Percentiles rank a stretch among this genome's conserved stretches.
phyloP scores from a whole-genome alignment of 306 rosid genomes.

The Cicer chorassanicum region DNA sequence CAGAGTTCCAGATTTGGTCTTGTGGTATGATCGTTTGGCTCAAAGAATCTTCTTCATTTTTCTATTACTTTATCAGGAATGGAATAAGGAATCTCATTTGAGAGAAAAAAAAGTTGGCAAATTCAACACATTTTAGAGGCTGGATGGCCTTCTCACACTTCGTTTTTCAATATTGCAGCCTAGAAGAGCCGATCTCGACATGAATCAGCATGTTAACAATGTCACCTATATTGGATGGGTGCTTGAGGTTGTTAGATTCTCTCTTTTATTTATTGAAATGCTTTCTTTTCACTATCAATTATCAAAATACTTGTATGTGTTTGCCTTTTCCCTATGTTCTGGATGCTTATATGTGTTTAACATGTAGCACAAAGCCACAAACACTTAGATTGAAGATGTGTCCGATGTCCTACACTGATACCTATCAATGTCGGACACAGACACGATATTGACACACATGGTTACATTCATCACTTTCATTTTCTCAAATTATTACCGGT shows the following conservation, averaged over 20 bases:
- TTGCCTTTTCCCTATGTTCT: neutral
- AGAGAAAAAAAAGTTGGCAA: neutral
- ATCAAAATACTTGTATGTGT: neutral
- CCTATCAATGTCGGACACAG: too few relatives aligned
- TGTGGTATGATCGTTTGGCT: slow-evolving; percentile 63
- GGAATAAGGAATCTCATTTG: slow-evolving; percentile 5
- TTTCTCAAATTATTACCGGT: too few relatives aligned
- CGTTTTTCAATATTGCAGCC: slow-evolving; percentile 65
- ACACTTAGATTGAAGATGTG: too few relatives aligned
- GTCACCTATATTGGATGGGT: slow-evolving; percentile 96
- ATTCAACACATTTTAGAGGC: slow-evolving; percentile 28
- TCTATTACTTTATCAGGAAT: slow-evolving; percentile 3
- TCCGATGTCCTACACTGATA: too few relatives aligned
- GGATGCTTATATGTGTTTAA: neutral
- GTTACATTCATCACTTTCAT: too few relatives aligned
- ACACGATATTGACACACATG: too few relatives aligned
- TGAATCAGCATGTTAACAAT: slow-evolving; percentile 96
- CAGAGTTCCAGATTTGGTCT: slow-evolving; percentile 68
- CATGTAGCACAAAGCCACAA: too few relatives aligned
- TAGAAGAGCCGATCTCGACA: slow-evolving; percentile 92
- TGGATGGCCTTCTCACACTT: slow-evolving; percentile 50
- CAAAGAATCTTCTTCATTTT: slow-evolving; percentile 29
- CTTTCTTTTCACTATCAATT: neutral
- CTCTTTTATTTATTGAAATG: slow-evolving; percentile 27
- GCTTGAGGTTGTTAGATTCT: slow-evolving; percentile 69